Conservation (phyloP, 2,329 filamentous ascomycete species). For the Diaporthe ilicicola region DNA sequence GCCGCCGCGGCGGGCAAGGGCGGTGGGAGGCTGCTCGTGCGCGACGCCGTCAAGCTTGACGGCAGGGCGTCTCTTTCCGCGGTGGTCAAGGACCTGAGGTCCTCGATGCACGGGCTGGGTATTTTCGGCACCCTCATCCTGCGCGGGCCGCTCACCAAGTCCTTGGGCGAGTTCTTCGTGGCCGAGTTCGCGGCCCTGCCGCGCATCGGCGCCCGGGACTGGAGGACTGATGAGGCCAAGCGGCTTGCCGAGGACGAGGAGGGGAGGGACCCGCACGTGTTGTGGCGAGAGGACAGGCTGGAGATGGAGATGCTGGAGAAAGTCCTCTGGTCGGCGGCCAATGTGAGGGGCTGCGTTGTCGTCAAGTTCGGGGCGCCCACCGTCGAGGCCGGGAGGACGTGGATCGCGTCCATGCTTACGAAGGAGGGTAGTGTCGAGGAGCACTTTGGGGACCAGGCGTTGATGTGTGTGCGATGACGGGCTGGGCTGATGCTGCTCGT, state of each 20-base stretch:
- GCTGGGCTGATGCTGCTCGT: background rate
- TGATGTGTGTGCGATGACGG: slow-evolving; percentile 74
- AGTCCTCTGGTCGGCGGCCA: slow-evolving; percentile 84
- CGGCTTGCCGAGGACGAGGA: slow-evolving; percentile 46
- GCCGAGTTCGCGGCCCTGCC: slow-evolving; percentile 80
- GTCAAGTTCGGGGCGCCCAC: slow-evolving; percentile 89
- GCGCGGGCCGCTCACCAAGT: slow-evolving; percentile 73
- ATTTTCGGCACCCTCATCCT: slow-evolving; percentile 88
- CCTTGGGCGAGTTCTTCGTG: slow-evolving; percentile 78
- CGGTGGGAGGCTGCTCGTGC: slow-evolving; percentile 73
- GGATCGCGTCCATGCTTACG: slow-evolving; percentile 79
- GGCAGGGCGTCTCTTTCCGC: slow-evolving; percentile 39
- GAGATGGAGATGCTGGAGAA: slow-evolving; percentile 65
- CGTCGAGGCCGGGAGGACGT: slow-evolving; percentile 82
- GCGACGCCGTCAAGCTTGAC: slow-evolving; percentile 84
- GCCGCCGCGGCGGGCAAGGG: slow-evolving; percentile 35
- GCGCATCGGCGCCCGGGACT: slow-evolving; percentile 84
- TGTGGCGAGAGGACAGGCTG: slow-evolving; percentile 65
- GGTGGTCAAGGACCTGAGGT: slow-evolving; percentile 50
- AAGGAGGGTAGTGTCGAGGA: slow-evolving; percentile 76
- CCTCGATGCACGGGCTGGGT: slow-evolving; percentile 77
- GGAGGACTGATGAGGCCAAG: slow-evolving; percentile 63
- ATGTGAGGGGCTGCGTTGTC: slow-evolving; percentile 82
- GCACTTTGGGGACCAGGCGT: slow-evolving; percentile 81
- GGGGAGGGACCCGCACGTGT: slow-evolving; percentile 52